phyloP scores from a whole-genome alignment of 179 eudicot species.

The Beta corolliflora region DNA sequence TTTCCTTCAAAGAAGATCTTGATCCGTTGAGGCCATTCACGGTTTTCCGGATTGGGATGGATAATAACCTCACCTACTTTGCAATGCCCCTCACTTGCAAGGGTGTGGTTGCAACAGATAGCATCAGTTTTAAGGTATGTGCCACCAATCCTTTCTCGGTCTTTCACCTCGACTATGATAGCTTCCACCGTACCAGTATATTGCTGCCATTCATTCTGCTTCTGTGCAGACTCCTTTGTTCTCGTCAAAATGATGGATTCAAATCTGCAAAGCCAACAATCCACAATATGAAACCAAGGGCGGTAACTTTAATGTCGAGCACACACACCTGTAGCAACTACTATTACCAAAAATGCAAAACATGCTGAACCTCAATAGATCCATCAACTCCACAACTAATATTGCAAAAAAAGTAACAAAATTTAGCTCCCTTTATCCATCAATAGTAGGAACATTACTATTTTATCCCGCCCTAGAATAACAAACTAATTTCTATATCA shows the following conservation, averaged over 20 bases:
- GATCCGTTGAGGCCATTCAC: slow-evolving; percentile 71
- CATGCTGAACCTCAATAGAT: background rate
- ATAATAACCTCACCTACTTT: slow-evolving; percentile 81
- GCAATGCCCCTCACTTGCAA: slow-evolving; percentile 63
- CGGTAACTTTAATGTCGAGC: background rate
- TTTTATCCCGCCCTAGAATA: background rate
- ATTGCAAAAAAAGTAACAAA: background rate
- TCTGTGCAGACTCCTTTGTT: slow-evolving; percentile 67
- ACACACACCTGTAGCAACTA: background rate
- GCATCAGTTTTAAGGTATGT: slow-evolving; percentile 57
- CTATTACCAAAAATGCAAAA: background rate
- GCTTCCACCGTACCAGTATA: slow-evolving; percentile 77
- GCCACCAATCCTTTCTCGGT: slow-evolving; percentile 86
- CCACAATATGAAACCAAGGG: slow-evolving; percentile 7
- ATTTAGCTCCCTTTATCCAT: background rate
- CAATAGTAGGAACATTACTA: background rate
- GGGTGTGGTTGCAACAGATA: slow-evolving; percentile 73
- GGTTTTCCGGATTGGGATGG: slow-evolving; percentile 52
- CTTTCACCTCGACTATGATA: slow-evolving; percentile 86
- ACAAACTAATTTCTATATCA: background rate
- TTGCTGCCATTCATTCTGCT: slow-evolving; percentile 74
- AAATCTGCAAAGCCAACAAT: slow-evolving; percentile 52
- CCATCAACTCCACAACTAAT: background rate
- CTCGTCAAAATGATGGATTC: slow-evolving; percentile 66
- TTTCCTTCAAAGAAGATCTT: slow-evolving; percentile 62